phyloP scores from a whole-genome alignment of 495 filamentous ascomycete species.

The Pseudevernia furfuracea region DNA sequence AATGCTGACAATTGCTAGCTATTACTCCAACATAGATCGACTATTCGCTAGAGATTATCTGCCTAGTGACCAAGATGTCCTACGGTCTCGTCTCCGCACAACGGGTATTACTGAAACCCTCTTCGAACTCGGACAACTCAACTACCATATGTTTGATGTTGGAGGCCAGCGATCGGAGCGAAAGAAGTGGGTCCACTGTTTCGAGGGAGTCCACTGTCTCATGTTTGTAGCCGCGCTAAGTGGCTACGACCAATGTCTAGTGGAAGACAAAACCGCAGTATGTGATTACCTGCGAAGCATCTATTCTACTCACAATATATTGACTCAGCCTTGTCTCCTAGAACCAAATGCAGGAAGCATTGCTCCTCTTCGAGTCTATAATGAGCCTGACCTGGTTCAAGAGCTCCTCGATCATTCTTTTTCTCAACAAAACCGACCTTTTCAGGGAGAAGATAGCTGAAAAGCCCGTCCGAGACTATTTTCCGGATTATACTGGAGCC shows the following conservation, averaged over 20 bases:
- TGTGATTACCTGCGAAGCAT: slow-evolving; percentile 31
- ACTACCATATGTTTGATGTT: slow-evolving; percentile 98
- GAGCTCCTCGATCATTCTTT: slow-evolving; percentile 90
- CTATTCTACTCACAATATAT: neutral
- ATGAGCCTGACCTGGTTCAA: slow-evolving; percentile 98
- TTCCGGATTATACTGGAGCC: slow-evolving; percentile 77
- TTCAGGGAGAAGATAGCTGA: slow-evolving; percentile 81
- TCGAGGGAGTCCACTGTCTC: slow-evolving; percentile 90
- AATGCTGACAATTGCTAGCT: slow-evolving; percentile 49
- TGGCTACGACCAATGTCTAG: slow-evolving; percentile 92
- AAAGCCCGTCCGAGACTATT: slow-evolving; percentile 80
- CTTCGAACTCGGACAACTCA: slow-evolving; percentile 89
- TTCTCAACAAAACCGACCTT: slow-evolving; percentile 98
- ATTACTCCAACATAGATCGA: slow-evolving; percentile 82
- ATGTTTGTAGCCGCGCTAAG: slow-evolving; percentile 94
- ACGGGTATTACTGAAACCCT: slow-evolving; percentile 96
- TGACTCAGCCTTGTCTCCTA: slow-evolving; percentile 30
- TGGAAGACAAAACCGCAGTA: slow-evolving; percentile 96
- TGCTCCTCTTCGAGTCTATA: slow-evolving; percentile 97
- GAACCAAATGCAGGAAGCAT: slow-evolving; percentile 99
- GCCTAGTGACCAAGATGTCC: slow-evolving; percentile 93
- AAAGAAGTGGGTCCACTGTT: slow-evolving; percentile 99
- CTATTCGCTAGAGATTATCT: slow-evolving; percentile 81
- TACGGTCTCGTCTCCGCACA: slow-evolving; percentile 84
- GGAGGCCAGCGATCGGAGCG: slow-evolving; percentile 94